A percentile compares a stretch with the other conserved stretches of the same genome.
Evolutionary conservation across 768 basidiomycete genomes (phyloP).

Genomic region (Holtermanniella nyarrowii): DNA sequence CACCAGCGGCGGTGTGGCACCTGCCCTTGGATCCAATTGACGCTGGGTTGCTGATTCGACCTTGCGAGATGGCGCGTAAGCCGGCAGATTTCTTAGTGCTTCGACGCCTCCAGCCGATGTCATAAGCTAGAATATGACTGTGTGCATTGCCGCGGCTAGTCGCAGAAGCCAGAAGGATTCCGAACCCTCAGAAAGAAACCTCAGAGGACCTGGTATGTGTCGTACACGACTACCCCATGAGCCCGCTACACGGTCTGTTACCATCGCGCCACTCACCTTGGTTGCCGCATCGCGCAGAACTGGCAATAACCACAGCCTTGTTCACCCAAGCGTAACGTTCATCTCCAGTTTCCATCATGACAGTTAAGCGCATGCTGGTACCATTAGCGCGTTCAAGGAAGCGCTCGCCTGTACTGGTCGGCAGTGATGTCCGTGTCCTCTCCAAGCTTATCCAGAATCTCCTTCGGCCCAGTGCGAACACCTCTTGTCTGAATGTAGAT

Average conservation of each 20-base stretch:
- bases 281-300: conserved; percentile 17
- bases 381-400: background rate
- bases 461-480: conserved; percentile 21
- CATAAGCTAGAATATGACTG: too few relatives aligned
- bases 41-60: too few relatives aligned
- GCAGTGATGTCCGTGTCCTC: conserved; percentile 17
- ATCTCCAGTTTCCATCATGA: conserved; percentile 25
- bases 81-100: too few relatives aligned
- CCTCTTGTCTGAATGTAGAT: conserved; percentile 32
- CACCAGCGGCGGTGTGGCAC: too few relatives aligned
- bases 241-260: background rate
- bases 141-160: too few relatives aligned
- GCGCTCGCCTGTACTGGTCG: conserved; percentile 9
- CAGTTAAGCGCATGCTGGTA: conserved; percentile 18
- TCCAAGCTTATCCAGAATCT: conserved; percentile 20
- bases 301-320: conserved; percentile 19
- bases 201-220: background rate
- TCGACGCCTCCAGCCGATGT: too few relatives aligned
- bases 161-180: too few relatives aligned
- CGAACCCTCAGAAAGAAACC: too few relatives aligned
- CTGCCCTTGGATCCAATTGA: too few relatives aligned
- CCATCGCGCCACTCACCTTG: conserved; percentile 10
- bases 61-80: too few relatives aligned
- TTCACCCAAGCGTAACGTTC: conserved; percentile 26
- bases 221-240: background rate